phyloP scores from a whole-genome alignment of 2,329 filamentous ascomycete genomes.

The Colletotrichum brevisporum region DNA sequence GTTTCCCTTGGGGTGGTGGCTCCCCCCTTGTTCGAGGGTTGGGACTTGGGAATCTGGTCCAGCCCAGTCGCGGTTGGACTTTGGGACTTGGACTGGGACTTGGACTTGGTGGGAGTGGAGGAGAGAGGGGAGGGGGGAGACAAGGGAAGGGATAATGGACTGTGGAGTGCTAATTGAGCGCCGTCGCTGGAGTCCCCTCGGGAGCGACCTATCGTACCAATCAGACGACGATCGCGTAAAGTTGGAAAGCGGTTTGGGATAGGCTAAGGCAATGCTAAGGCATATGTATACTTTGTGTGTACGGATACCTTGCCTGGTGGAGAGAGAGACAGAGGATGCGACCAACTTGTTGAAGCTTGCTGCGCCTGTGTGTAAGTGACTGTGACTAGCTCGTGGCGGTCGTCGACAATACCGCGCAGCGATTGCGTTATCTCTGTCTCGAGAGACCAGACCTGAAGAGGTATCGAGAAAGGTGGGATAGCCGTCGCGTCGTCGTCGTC shows the following conservation, averaged over 20 bases:
- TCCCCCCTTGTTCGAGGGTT: slow-evolving; percentile 31
- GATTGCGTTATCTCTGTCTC: slow-evolving; percentile 30
- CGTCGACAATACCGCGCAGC: slow-evolving; percentile 5
- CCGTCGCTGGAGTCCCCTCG: slow-evolving; percentile 34
- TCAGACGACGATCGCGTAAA: slow-evolving; percentile 50
- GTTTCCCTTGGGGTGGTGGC: slow-evolving; percentile 19
- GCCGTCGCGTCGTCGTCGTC: too few relatives aligned
- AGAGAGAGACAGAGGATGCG: slow-evolving; percentile 9
- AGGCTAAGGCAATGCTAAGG: slow-evolving; percentile 32
- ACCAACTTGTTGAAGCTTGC: slow-evolving; percentile 31
- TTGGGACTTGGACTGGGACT: slow-evolving; percentile 15
- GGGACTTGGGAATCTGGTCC: slow-evolving; percentile 12
- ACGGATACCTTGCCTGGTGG: slow-evolving; percentile 21
- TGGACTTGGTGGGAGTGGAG: slow-evolving; percentile 24
- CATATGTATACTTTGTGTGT: slow-evolving; percentile 23
- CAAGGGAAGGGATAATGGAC: slow-evolving; percentile 25
- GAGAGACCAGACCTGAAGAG: neutral
- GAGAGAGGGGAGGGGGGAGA: slow-evolving; percentile 16
- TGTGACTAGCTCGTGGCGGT: slow-evolving; percentile 10
- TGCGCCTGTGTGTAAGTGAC: slow-evolving; percentile 19
- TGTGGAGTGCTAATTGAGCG: slow-evolving; percentile 38
- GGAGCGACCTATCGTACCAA: slow-evolving; percentile 50
- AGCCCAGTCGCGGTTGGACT: slow-evolving; percentile 38
- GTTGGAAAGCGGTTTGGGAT: slow-evolving; percentile 39
- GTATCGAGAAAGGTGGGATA: neutral